Conservation (phyloP, 164 flowering plant species). For the Tetrastigma voinierianum region DNA sequence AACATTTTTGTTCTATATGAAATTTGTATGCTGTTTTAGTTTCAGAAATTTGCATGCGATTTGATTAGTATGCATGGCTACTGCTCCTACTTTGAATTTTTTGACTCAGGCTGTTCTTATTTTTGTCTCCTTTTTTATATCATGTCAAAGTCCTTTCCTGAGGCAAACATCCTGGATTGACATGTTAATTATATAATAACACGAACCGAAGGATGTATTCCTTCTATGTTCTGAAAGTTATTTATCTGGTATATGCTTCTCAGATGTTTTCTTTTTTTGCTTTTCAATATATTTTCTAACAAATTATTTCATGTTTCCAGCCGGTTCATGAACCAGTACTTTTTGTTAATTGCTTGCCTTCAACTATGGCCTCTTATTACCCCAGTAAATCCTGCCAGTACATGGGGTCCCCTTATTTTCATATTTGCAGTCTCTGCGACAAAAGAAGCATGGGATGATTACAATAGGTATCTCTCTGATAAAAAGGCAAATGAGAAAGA, state of each 20-base stretch:
- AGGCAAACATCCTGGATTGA: too few relatives aligned
- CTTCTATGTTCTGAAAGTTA: not conserved
- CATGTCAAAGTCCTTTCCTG: too few relatives aligned
- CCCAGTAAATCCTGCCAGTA: constrained; percentile 99
- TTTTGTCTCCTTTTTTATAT: too few relatives aligned
- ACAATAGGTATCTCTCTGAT: constrained; percentile 91
- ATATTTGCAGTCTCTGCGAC: constrained; percentile 98
- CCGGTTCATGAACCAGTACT: constrained; percentile 98
- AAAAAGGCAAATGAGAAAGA: constrained; percentile 98
- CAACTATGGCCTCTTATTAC: constrained; percentile 99
- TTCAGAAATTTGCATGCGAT: not conserved
- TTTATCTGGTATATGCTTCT: not conserved
- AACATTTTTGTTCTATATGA: not conserved
- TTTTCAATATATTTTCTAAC: constrained; percentile 1
- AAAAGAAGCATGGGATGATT: constrained; percentile 99
- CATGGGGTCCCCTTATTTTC: constrained; percentile 98
- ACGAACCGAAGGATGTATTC: not conserved
- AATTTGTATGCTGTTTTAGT: too few relatives aligned
- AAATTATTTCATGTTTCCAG: constrained; percentile 41
- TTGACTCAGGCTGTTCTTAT: too few relatives aligned
- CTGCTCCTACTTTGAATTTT: too few relatives aligned
- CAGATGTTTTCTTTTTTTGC: not conserved
- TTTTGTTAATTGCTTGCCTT: constrained; percentile 97
- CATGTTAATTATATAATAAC: not conserved
- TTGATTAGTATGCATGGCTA: not conserved